Conservation (phyloP, 1,284 basidiomycete species). For the Schizophyllum commune region DNA sequence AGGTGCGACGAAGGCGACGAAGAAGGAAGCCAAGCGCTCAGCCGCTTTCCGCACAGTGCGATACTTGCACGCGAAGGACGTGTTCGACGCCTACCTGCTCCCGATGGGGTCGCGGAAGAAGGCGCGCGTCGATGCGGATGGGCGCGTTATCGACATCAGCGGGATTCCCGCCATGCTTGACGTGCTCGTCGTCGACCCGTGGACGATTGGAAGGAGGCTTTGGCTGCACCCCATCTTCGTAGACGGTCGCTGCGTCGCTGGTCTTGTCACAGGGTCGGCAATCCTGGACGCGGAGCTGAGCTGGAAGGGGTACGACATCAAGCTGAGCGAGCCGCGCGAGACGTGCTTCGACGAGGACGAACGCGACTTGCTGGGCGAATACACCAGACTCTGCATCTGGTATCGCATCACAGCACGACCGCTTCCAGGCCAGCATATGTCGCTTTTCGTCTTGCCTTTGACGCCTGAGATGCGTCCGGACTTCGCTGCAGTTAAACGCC, state of each 20-base stretch:
- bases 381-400: slow-evolving; percentile 55
- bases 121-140: slow-evolving; percentile 46
- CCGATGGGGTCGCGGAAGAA: slow-evolving; percentile 42
- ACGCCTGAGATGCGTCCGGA: slow-evolving; percentile 40
- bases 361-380: slow-evolving; percentile 48
- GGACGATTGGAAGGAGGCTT: slow-evolving; percentile 44
- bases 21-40: slow-evolving; percentile 73
- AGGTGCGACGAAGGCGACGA: slow-evolving; percentile 54
- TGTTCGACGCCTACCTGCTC: slow-evolving; percentile 74
- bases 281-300: slow-evolving; percentile 41
- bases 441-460: slow-evolving; percentile 59
- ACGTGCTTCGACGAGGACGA: slow-evolving; percentile 24
- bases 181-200: slow-evolving; percentile 54
- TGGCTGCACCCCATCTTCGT: slow-evolving; percentile 56
- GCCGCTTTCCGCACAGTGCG: slow-evolving; percentile 73
- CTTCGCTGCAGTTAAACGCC: slow-evolving; percentile 42
- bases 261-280: slow-evolving; percentile 52
- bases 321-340: slow-evolving; percentile 18
- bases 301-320: slow-evolving; percentile 26
- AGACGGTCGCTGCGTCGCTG: slow-evolving; percentile 40
- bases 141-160: slow-evolving; percentile 33
- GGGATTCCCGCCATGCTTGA: slow-evolving; percentile 45
- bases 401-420: slow-evolving; percentile 54
- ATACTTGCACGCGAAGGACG: slow-evolving; percentile 55
- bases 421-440: slow-evolving; percentile 34